phyloP scores from a whole-genome alignment of 2,329 filamentous ascomycete species.

The Geosmithia flava region DNA sequence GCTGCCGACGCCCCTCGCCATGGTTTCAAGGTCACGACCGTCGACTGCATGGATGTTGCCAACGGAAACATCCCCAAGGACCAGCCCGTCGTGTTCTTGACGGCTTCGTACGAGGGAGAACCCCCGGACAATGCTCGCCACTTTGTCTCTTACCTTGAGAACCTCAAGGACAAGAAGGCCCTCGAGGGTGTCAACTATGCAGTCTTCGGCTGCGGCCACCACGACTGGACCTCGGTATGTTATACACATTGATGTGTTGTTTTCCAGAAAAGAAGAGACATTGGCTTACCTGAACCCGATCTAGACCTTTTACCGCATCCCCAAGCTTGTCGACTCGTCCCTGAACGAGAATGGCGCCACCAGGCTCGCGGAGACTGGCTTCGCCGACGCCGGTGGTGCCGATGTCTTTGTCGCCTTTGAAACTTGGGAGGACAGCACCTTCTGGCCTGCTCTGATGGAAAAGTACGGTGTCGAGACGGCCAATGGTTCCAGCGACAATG shows the following conservation, averaged over 20 bases:
- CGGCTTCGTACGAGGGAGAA: slow-evolving; percentile 57
- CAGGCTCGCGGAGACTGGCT: slow-evolving; percentile 26
- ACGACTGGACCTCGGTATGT: slow-evolving; percentile 26
- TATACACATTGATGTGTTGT: background rate
- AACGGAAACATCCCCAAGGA: slow-evolving; percentile 46
- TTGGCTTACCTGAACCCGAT: slow-evolving; percentile 1
- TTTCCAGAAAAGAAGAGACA: background rate
- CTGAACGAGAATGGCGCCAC: slow-evolving; percentile 18
- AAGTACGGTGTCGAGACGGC: slow-evolving; percentile 26
- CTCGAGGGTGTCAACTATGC: slow-evolving; percentile 46
- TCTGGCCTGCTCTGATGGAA: slow-evolving; percentile 30
- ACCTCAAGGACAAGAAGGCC: slow-evolving; percentile 23
- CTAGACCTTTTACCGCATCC: slow-evolving; percentile 49
- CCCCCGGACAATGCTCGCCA: slow-evolving; percentile 56
- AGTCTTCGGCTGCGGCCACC: slow-evolving; percentile 54
- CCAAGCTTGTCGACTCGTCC: slow-evolving; percentile 40
- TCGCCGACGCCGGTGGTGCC: slow-evolving; percentile 41
- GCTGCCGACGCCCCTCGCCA: slow-evolving; percentile 44
- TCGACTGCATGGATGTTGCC: slow-evolving; percentile 49
- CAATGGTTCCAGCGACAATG: slow-evolving; percentile 14
- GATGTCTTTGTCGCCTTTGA: slow-evolving; percentile 53
- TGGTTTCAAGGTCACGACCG: slow-evolving; percentile 42
- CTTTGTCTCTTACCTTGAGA: slow-evolving; percentile 53
- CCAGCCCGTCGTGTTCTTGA: slow-evolving; percentile 52
- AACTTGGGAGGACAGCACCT: slow-evolving; percentile 42